Evolutionary conservation across 371 early-diverging fungal genomes (phyloP), one percentile per base, ranked within the genome.

Genomic region (Mucor saturninus): DNA sequence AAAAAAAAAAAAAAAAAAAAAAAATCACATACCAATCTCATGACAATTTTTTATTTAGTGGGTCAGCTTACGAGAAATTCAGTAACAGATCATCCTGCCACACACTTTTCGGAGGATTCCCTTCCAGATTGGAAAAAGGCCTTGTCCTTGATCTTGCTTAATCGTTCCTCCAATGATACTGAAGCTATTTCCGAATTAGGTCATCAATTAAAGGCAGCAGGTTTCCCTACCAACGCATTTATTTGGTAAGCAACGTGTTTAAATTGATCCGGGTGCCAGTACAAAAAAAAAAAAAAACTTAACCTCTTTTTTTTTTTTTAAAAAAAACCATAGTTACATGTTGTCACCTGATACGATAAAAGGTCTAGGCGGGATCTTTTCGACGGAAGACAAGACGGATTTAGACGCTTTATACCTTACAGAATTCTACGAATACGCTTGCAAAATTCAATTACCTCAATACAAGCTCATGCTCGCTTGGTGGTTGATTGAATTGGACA

Each of bases 381-480:
- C 21, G 21, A 21, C 21, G 21, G 21, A 21, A 21, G 21, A 21
- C 21, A 21, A 15, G 75, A 87, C 53, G 75, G 53, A 69, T 55
- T 54, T 83, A 21, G 81, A 83, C 30, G 81, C 89, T 1, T 68
- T 93, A n/a, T 84, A 81, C 52, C 66, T 89, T 51, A 91, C 90
- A 0, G 96, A 96, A 69, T 72, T 95, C n/a, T 93, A 85, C 68
- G 96, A 95, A 70, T 89, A 87, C 74, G 86, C 87, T 8, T 73
- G 83, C 38, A 15, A 43, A 2, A 13, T 51, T 2, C 55, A 37
- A 71, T 60, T 75, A 39, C 95, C 95, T 68, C 87, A 89, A 0
- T 94, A 91, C 81, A 95, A 95, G 65, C 74, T 97, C 2, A 59
- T 80, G 13, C 86, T 91, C 62, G 95, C 95, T 15, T 90, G 89